Percentiles rank a stretch among this genome's conserved stretches.
Conservation (phyloP, 148 eudicot genomes). For the Arctostaphylos glauca region DNA sequence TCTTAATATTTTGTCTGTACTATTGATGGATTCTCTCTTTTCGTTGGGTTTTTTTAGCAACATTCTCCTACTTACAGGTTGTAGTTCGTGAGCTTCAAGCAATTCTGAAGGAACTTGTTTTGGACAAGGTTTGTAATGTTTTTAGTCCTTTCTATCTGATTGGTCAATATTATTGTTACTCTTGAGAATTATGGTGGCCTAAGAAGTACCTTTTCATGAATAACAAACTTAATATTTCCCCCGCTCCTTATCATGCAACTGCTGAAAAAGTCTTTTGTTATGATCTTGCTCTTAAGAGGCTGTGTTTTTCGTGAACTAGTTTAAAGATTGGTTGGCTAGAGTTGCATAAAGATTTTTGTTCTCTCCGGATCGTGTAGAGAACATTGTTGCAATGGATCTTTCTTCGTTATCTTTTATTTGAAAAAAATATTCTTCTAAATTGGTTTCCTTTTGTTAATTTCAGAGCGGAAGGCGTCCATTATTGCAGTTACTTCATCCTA, state of each 20-base stretch:
- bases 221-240: not conserved
- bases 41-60: not conserved
- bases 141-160: not conserved
- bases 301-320: not conserved
- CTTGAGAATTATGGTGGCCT: not conserved
- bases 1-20: not conserved
- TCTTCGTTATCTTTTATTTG: not conserved
- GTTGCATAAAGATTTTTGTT: not conserved
- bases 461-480: slow-evolving; percentile 83
- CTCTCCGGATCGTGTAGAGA: not conserved
- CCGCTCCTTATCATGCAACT: not conserved
- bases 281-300: not conserved
- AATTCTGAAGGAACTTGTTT: slow-evolving; percentile 60
- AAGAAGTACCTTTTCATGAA: not conserved
- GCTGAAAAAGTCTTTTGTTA: not conserved
- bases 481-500: slow-evolving; percentile 83
- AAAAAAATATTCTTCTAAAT: not conserved
- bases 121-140: slow-evolving; percentile 58
- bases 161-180: not conserved
- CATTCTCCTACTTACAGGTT: slow-evolving; percentile 39
- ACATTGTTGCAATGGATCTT: not conserved
- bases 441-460: slow-evolving; percentile 12
- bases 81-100: slow-evolving; percentile 64
- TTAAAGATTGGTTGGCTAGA: not conserved
- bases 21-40: not conserved